Evolutionary conservation across 495 filamentous ascomycete species (phyloP), one percentile per base, ranked within the genome.

Genomic region (Lophiostoma macrostomum): DNA sequence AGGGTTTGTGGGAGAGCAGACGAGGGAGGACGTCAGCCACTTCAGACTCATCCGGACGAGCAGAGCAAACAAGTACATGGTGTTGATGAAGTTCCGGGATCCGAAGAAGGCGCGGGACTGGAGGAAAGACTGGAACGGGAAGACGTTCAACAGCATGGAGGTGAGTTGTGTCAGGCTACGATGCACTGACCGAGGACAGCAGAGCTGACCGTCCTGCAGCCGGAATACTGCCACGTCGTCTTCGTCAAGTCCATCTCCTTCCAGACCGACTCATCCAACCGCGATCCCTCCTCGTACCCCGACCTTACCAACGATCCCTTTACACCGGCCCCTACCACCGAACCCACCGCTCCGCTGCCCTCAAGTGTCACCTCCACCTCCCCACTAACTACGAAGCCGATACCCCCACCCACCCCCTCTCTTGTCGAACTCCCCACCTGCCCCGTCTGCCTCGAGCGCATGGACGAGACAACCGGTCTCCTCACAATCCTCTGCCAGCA

Each of bases 401-500:
- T 91, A 14, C 89, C 93, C 1, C 93, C 93, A 18, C 94, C 91
- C 8, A 96, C 93, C 1, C 90, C 91, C 0, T 81, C 87, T 14
- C 76, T 97, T 10, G 74, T 95, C 51, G 93, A 98, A 70, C 76
- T 98, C 0, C 93, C 93, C 4, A 98, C 94, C 2, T 98, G 93
- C 57, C 89, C 94, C 1, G 94, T 98, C 12, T 98, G 93, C 59
- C 78, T 98, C 11, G 93, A 98, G 70, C 85, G 93, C 28, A 98
- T 98, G 93, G 93, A 98, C 60, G 91, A 98, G 61, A 96, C 91
- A 5, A 90, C 89, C 0, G 93, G 93, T 4, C 74, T 98, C 3
- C 80, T 97, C 60, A 98, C 93, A 0, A 97, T 97, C 29, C 83
- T 91, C 55, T 98, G 93, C 68, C 94, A 97, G 63, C 93, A 98